Percentiles rank a stretch among this genome's conserved stretches.
phyloP scores from a whole-genome alignment of 2,329 filamentous ascomycete species.

The Aspergillus amoenus region DNA sequence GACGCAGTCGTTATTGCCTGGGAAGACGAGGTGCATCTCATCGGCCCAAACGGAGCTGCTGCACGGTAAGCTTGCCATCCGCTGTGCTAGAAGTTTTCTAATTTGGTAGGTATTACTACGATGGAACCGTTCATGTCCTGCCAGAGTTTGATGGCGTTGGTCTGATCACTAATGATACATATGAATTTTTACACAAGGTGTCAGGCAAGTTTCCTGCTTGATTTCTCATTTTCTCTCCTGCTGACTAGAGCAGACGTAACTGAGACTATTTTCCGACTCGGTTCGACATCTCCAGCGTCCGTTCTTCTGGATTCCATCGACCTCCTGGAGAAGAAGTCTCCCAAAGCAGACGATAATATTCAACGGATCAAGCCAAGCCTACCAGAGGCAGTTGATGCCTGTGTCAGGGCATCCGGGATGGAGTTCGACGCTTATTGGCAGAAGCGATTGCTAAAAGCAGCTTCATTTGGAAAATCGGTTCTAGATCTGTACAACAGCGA shows the following conservation, averaged over 20 bases:
- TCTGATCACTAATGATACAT: constrained; percentile 87
- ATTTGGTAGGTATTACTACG: constrained; percentile 74
- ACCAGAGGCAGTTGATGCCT: constrained; percentile 89
- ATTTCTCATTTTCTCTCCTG: neutral
- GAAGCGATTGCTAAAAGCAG: constrained; percentile 91
- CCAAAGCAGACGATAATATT: constrained; percentile 96
- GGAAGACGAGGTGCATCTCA: constrained; percentile 95
- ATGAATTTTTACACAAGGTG: constrained; percentile 95
- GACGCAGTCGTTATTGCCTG: constrained; percentile 91
- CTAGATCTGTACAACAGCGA: constrained; percentile 97
- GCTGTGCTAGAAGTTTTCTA: constrained; percentile 8
- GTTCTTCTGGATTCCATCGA: constrained; percentile 92
- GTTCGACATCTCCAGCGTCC: constrained; percentile 83
- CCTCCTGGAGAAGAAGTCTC: constrained; percentile 87
- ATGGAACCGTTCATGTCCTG: constrained; percentile 84
- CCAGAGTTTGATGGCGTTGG: constrained; percentile 88
- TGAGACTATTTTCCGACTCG: constrained; percentile 84
- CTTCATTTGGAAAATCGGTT: constrained; percentile 96
- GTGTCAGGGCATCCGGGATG: constrained; percentile 87
- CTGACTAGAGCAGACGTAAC: constrained; percentile 58
- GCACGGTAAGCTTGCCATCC: constrained; percentile 50
- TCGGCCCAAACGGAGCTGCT: constrained; percentile 78
- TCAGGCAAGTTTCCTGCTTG: constrained; percentile 51
- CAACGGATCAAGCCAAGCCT: constrained; percentile 86
- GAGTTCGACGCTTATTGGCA: constrained; percentile 92